Conservation (phyloP, 2,329 filamentous ascomycete genomes). For the Sclerotiophoma versabilis region DNA sequence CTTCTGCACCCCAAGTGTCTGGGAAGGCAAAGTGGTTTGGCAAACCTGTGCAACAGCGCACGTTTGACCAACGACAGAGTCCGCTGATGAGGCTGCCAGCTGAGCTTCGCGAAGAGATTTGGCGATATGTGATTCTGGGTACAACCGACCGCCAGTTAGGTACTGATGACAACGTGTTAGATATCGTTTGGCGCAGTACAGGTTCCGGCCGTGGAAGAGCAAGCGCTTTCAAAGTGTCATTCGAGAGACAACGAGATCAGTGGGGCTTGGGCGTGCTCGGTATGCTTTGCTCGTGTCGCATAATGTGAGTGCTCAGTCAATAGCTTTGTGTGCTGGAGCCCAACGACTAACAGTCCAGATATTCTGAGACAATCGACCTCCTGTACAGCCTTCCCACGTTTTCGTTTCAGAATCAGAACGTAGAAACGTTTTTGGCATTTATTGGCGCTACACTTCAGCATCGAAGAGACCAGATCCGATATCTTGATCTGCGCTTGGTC, state of each 20-base stretch:
- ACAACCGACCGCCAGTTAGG: neutral
- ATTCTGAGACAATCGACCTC: neutral
- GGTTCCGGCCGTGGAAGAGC: neutral
- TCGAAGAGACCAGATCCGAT: neutral
- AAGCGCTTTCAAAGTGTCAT: neutral
- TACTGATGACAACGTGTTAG: neutral
- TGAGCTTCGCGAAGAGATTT: constrained; percentile 4
- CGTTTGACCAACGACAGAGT: neutral
- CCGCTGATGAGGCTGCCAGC: neutral
- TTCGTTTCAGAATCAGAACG: neutral
- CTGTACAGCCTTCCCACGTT: constrained; percentile 5
- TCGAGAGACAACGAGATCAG: neutral
- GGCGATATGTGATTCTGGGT: neutral
- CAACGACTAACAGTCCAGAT: neutral
- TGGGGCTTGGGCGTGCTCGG: neutral
- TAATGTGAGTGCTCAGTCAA: neutral
- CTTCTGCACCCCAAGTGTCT: neutral
- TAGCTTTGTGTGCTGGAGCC: neutral
- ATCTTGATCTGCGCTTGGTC: neutral
- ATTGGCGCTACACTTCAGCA: neutral
- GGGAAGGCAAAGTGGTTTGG: neutral
- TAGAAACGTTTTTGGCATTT: constrained; percentile 2
- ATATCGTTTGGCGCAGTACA: neutral
- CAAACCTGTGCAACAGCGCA: neutral
- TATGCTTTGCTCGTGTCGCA: neutral